These are phyloP conservation scores for Allantophomopsis cytisporea DNA, from an alignment of 2,329 filamentous ascomycete genomes.

Conservation along the genomic window DNA sequence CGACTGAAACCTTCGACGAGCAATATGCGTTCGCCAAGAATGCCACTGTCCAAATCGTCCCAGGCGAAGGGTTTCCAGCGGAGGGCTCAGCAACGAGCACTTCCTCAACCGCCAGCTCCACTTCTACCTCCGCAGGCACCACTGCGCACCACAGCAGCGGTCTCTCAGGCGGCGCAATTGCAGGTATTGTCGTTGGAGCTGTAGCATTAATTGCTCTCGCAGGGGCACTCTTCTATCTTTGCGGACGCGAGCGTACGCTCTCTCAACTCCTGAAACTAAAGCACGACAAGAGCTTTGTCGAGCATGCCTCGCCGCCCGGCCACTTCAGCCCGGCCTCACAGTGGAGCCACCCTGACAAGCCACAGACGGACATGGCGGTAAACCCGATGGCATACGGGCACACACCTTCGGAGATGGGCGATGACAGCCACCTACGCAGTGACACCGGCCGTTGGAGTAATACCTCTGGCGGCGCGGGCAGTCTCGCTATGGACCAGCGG, in stretches of 20 bases:
- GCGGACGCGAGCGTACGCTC: slow-evolving; percentile 16
- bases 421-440: too few relatives aligned
- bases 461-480: too few relatives aligned
- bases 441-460: too few relatives aligned
- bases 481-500: too few relatives aligned
- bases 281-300: neutral
- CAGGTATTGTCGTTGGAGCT: slow-evolving; percentile 41
- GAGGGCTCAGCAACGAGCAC: slow-evolving; percentile 21
- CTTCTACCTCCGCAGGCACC: slow-evolving; percentile 2
- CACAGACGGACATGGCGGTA: too few relatives aligned
- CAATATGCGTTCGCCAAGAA: slow-evolving; percentile 33
- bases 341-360: too few relatives aligned
- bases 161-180: slow-evolving; percentile 36
- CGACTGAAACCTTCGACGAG: slow-evolving; percentile 29
- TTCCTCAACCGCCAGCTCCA: slow-evolving; percentile 8
- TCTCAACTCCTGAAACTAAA: neutral
- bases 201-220: slow-evolving; percentile 24
- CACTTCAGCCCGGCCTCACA: neutral
- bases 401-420: too few relatives aligned
- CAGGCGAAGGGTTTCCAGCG: slow-evolving; percentile 38
- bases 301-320: neutral
- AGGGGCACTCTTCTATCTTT: slow-evolving; percentile 32
- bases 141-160: slow-evolving; percentile 2
- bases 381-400: too few relatives aligned
- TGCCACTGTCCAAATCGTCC: slow-evolving; percentile 37